Percentiles rank a stretch among this genome's conserved stretches.
Conservation (phyloP, 768 basidiomycete species). For the Kwoniella heveanensis region DNA sequence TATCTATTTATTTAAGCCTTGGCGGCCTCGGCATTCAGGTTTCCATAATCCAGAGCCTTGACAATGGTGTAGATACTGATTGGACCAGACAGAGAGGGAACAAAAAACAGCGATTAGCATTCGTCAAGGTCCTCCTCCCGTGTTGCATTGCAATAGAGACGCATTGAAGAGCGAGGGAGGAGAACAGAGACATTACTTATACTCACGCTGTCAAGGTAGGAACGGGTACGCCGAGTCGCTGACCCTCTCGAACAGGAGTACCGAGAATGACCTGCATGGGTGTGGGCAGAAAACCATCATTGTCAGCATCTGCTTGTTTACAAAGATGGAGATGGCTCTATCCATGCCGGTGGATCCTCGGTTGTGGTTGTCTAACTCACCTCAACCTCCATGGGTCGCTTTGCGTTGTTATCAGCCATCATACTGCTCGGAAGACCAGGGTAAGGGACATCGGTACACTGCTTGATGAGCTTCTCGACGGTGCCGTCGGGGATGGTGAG, state of each 20-base stretch:
- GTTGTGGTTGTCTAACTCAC: constrained; percentile 19
- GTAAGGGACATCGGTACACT: constrained; percentile 48
- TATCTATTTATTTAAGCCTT: constrained; percentile 24
- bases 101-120: neutral
- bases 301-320: too few species aligned
- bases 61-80: constrained; percentile 49
- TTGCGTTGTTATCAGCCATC: constrained; percentile 49
- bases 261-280: constrained; percentile 53
- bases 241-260: constrained; percentile 48
- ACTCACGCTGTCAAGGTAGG: constrained; percentile 51
- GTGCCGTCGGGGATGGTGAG: constrained; percentile 48
- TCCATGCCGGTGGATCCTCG: too few species aligned
- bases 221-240: constrained; percentile 42
- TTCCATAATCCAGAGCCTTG: constrained; percentile 52
- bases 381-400: constrained; percentile 54
- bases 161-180: too few species aligned
- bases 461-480: constrained; percentile 47
- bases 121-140: too few species aligned
- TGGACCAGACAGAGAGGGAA: neutral
- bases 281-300: too few species aligned
- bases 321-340: too few species aligned
- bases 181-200: too few species aligned
- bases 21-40: constrained; percentile 43
- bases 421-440: constrained; percentile 49
- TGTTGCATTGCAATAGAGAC: too few species aligned